Base-by-base conservation (phyloP, 2,329 filamentous ascomycete genomes). In the Didymella exigua region DNA sequence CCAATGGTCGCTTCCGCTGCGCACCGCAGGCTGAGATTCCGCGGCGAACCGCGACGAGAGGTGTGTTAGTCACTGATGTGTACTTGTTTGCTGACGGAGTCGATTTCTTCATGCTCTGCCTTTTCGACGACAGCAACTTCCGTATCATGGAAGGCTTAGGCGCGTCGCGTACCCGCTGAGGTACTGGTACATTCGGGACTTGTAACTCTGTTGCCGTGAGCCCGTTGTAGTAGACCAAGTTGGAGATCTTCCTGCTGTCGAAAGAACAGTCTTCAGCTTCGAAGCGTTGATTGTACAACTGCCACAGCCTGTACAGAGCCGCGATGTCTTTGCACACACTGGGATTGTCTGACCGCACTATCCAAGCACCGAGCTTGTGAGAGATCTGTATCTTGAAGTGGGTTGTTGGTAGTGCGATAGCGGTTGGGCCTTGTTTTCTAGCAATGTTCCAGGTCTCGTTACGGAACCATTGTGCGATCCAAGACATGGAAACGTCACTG, bases 401-500 rank as follows among this genome's bases (percentile, higher is more conserved):
- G 27, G 60, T 43, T 3, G 43, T 52, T n/a, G 72, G 67, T 6
- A 43, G 54, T 10, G 57, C 41, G 30, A 71, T 59, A 3, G 59
- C 64, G 9, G 49, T 46, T 26, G 66, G 67, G 1, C 72, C 67
- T 5, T 56, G 9, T 41, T 65, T 33, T 16, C 48, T 56, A 14
- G 74, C 54, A 6, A 56, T 49, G 10, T 52, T 49, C 72, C 72
- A 76, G 19, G 68, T 74, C n/a, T 66, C 57, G 21, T 58, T 65
- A 8, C 66, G 69, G 44, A 76, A 75, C 73, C 73, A 75, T 42
- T 70, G 66, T 21, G 70, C 70, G 24, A 72, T 62, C 58, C 71
- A 76, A 13, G 68, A 61, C 55, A 74, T 67, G 1, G 71, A 56
- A 7, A 75, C 67, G 18, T 70, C 63, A 19, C 57, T 55, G 49